phyloP scores from a whole-genome alignment of 2,329 filamentous ascomycete species.

The Phyllosticta citriasiana region DNA sequence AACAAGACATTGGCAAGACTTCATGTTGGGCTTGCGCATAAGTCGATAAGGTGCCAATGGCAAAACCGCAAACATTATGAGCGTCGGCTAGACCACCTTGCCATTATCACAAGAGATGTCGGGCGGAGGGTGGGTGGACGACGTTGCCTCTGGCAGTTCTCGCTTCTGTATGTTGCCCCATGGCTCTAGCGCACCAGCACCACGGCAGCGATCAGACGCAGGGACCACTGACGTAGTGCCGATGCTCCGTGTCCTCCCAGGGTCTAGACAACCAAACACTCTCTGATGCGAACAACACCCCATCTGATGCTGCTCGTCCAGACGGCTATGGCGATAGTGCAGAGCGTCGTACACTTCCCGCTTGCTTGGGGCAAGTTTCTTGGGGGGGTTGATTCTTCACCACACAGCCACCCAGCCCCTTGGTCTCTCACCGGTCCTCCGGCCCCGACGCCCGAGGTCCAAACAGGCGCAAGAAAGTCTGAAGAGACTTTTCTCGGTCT shows the following conservation, averaged over 20 bases:
- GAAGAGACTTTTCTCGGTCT: not conserved
- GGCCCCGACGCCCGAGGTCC: not conserved
- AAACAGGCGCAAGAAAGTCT: not conserved
- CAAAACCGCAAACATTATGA: not conserved
- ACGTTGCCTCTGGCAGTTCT: not conserved
- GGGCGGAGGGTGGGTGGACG: not conserved
- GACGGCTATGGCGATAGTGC: not conserved
- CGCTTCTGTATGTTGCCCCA: not conserved
- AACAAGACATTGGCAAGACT: not conserved
- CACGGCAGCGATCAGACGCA: not conserved
- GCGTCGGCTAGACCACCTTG: not conserved
- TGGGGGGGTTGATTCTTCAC: not conserved
- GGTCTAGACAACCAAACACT: not conserved
- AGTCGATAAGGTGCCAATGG: not conserved
- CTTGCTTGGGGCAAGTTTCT: not conserved
- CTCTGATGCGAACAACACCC: not conserved
- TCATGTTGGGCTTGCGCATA: not conserved
- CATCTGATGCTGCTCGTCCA: not conserved
- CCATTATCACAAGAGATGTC: not conserved
- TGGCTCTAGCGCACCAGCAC: not conserved
- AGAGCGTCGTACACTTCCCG: not conserved
- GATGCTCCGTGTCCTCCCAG: not conserved
- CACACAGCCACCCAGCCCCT: not conserved
- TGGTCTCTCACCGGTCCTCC: not conserved
- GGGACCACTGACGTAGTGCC: not conserved